These are phyloP conservation scores for Debaryomyces psychrophilus DNA, from an alignment of 1,139 yeast species.

Conservation along the genomic window DNA sequence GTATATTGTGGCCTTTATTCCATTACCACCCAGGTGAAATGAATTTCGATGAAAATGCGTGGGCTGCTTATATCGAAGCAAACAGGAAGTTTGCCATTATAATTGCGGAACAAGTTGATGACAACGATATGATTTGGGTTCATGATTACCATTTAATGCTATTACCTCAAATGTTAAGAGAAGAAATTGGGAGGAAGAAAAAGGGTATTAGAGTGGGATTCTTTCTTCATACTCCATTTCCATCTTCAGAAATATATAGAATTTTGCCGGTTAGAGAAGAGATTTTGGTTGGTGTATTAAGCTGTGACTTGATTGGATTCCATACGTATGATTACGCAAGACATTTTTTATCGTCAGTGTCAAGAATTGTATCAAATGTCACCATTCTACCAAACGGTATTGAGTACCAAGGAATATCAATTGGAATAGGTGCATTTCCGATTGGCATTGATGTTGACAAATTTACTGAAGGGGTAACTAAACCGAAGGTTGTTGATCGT, in stretches of 20 bases:
- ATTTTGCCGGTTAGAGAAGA: conserved; percentile 95
- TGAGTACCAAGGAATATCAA: conserved; percentile 72
- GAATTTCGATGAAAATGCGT: conserved; percentile 95
- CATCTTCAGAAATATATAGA: conserved; percentile 93
- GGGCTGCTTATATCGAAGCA: conserved; percentile 98
- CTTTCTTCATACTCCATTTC: conserved; percentile 97
- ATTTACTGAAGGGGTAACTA: conserved; percentile 76
- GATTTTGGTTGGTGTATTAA: conserved; percentile 85
- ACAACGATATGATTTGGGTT: conserved; percentile 93
- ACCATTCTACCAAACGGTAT: conserved; percentile 92
- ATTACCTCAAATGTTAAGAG: conserved; percentile 85
- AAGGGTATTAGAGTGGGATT: conserved; percentile 81
- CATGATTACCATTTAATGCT: conserved; percentile 98
- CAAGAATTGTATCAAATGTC: conserved; percentile 72
- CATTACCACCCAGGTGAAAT: conserved; percentile 99
- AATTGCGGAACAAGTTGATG: conserved; percentile 71
- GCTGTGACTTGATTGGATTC: conserved; percentile 95
- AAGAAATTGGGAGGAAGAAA: conserved; percentile 52
- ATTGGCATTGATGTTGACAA: conserved; percentile 96
- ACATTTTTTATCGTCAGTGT: conserved; percentile 91
- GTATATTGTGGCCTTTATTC: conserved; percentile 94
- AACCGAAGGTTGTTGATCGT: conserved; percentile 64
- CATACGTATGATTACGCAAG: conserved; percentile 99
- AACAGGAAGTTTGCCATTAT: conserved; percentile 79
- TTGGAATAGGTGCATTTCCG: conserved; percentile 94